phyloP scores from a whole-genome alignment of 2,329 filamentous ascomycete species.

The Bipolaris cookei region DNA sequence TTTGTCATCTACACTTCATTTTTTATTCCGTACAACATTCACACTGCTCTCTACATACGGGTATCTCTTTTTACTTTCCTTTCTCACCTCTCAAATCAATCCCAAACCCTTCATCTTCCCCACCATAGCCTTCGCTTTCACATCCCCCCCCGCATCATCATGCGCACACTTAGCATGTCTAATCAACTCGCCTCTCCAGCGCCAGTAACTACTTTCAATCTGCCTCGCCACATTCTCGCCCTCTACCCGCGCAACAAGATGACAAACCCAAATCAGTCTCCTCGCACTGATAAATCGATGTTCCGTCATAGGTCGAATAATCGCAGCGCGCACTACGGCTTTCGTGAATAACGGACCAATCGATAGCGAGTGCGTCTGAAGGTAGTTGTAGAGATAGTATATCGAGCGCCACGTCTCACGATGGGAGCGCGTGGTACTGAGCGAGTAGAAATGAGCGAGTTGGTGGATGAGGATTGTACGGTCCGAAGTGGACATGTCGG shows the following conservation, averaged over 20 bases:
- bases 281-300: conserved; percentile 38
- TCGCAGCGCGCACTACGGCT: conserved; percentile 33
- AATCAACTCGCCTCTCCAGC: conserved; percentile 41
- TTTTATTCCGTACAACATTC: not conserved
- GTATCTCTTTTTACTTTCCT: not conserved
- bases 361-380: conserved; percentile 25
- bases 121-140: conserved; percentile 31
- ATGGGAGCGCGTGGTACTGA: conserved; percentile 30
- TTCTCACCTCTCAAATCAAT: conserved; percentile 22
- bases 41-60: not conserved
- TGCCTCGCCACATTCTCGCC: conserved; percentile 35
- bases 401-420: conserved; percentile 34
- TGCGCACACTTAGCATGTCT: conserved; percentile 27
- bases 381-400: conserved; percentile 38
- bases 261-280: conserved; percentile 40
- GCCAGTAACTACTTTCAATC: conserved; percentile 37
- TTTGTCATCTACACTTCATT: not conserved
- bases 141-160: conserved; percentile 25
- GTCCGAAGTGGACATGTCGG: conserved; percentile 20
- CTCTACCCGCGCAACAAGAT: conserved; percentile 37
- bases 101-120: conserved; percentile 40
- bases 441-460: conserved; percentile 43
- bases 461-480: conserved; percentile 39
- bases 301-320: conserved; percentile 37
- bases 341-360: conserved; percentile 41